Conservation (phyloP, 495 filamentous ascomycete species). For the Neurospora sp. region DNA sequence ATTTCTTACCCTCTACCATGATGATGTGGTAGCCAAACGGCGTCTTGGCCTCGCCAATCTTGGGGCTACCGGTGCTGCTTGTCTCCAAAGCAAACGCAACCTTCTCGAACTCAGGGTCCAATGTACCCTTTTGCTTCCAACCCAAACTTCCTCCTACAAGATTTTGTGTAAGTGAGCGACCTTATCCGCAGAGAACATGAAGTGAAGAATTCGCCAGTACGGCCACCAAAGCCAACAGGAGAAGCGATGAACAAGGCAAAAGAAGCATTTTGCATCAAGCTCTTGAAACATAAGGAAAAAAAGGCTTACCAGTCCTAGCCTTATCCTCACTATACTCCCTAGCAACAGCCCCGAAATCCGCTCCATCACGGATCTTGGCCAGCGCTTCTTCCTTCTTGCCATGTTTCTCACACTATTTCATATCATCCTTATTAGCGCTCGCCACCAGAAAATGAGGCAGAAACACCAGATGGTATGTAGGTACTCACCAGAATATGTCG, state of each 20-base stretch:
- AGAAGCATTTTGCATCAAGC: too few relatives aligned
- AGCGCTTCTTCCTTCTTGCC: slow-evolving; percentile 81
- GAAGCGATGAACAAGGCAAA: too few relatives aligned
- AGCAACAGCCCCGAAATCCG: slow-evolving; percentile 84
- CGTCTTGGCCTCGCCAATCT: slow-evolving; percentile 73
- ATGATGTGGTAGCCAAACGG: slow-evolving; percentile 87
- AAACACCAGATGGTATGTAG: neutral
- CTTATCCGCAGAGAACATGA: too few relatives aligned
- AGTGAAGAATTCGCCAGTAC: neutral
- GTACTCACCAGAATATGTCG: slow-evolving; percentile 73
- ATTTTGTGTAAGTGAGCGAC: neutral
- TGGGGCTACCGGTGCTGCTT: slow-evolving; percentile 65
- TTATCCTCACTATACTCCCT: slow-evolving; percentile 84
- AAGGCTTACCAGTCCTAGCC: slow-evolving; percentile 56
- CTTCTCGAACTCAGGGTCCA: slow-evolving; percentile 70
- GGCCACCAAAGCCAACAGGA: neutral
- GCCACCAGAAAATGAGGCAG: neutral
- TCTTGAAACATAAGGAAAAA: neutral
- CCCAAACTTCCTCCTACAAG: slow-evolving; percentile 67
- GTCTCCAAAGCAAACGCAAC: slow-evolving; percentile 69
- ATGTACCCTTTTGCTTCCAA: slow-evolving; percentile 67
- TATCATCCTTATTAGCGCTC: neutral
- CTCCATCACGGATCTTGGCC: slow-evolving; percentile 62
- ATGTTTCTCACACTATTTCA: slow-evolving; percentile 69
- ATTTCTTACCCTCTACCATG: slow-evolving; percentile 52